Evolutionary conservation across 148 eudicot species (phyloP).

Genomic region (Suaeda aralocaspica): DNA sequence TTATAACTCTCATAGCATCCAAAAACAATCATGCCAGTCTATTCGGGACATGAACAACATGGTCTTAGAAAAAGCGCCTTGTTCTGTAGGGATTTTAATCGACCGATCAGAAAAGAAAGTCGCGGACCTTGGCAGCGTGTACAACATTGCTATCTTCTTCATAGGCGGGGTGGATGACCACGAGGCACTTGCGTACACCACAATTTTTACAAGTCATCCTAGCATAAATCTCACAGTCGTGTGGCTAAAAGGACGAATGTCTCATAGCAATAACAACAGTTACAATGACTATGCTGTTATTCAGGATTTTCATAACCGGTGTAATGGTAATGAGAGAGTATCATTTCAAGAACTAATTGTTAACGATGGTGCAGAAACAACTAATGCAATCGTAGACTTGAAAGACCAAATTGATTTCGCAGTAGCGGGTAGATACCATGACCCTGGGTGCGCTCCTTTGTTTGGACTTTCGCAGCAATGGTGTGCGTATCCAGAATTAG

Average conservation of each 20-base stretch:
- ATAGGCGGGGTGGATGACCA: slow-evolving; percentile 44
- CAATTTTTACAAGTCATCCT: slow-evolving; percentile 29
- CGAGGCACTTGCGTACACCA: slow-evolving; percentile 36
- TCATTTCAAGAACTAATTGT: slow-evolving; percentile 13
- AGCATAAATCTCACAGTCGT: slow-evolving; percentile 24
- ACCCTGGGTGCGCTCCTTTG: slow-evolving; percentile 2
- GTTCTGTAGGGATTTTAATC: slow-evolving; percentile 26
- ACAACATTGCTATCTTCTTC: slow-evolving; percentile 25
- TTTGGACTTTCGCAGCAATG: slow-evolving; percentile 21
- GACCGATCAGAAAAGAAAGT: slow-evolving; percentile 6
- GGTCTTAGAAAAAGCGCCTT: slow-evolving; percentile 46
- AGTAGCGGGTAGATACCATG: slow-evolving; percentile 22
- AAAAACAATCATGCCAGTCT: neutral
- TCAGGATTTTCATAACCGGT: slow-evolving; percentile 5
- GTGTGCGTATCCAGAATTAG: slow-evolving; percentile 24
- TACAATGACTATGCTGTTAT: slow-evolving; percentile 24
- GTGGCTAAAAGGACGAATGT: slow-evolving; percentile 21
- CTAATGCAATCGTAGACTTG: neutral
- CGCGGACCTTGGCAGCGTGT: neutral
- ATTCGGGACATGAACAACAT: slow-evolving; percentile 32
- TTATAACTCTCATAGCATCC: too few relatives aligned
- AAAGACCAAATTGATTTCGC: slow-evolving; percentile 22
- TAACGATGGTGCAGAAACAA: slow-evolving; percentile 20
- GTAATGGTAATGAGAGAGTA: slow-evolving; percentile 10
- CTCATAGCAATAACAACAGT: too few relatives aligned